Conservation (phyloP, 257 asterid species). For the Solanum appendiculatum region DNA sequence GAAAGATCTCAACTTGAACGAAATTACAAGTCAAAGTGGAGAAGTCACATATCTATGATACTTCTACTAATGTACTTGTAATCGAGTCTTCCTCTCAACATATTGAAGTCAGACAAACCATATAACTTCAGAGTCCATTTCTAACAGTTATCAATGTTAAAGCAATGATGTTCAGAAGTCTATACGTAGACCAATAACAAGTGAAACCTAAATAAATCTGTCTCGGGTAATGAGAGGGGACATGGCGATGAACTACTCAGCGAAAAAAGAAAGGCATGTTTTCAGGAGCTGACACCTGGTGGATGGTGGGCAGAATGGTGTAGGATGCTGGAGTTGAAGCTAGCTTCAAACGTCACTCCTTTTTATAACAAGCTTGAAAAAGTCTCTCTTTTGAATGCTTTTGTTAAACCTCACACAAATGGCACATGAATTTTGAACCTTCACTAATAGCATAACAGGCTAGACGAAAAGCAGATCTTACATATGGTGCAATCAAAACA, state of each 20-base stretch:
- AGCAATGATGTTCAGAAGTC: background rate
- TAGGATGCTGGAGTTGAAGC: background rate
- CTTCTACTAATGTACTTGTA: background rate
- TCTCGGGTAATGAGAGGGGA: background rate
- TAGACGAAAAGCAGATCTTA: background rate
- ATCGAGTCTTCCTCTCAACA: background rate
- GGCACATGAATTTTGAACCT: background rate
- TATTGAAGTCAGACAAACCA: background rate
- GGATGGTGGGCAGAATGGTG: background rate
- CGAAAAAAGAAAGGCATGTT: background rate
- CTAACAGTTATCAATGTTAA: background rate
- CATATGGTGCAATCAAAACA: background rate
- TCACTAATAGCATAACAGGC: background rate
- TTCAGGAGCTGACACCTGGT: background rate
- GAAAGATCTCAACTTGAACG: background rate
- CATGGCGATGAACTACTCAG: background rate
- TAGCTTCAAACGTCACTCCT: background rate
- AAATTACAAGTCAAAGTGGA: background rate
- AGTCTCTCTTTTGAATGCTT: background rate
- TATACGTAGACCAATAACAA: background rate
- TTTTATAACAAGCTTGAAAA: background rate
- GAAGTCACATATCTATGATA: background rate
- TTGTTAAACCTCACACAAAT: background rate
- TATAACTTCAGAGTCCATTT: background rate
- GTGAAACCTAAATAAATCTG: background rate